Base-by-base conservation (phyloP, 1,284 basidiomycete species). In the Pseudozyma hubeiensis region DNA sequence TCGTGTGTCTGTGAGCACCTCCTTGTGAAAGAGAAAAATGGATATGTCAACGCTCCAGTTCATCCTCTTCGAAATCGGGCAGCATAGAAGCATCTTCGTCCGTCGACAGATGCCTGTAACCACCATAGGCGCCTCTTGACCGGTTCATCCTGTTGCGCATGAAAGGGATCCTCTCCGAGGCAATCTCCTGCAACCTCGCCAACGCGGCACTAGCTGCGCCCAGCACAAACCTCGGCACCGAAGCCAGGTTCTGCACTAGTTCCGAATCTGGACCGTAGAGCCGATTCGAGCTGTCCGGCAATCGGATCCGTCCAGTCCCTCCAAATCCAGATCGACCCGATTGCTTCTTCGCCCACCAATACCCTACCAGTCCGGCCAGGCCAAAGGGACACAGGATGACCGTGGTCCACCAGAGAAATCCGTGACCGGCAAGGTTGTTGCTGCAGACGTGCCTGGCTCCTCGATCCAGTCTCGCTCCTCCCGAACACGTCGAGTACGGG, bases 211-310 rank as follows among this genome's bases (percentile, higher is more conserved):
- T 66, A 5, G 55, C 64, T n/a, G 57, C 57, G 40, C 75, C 79
- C 24, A 62, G 50, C 24, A 79, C 65, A 46, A 71, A 75, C 9
- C 64, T 45, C 9, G 67, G 71, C 47, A 67, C 54, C 7, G 62
- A 69, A 30, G 77, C 71, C 50, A 78, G 33, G 29, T 65, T 72
- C 92, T 87, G 91, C 11, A 90, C 84, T 91, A 92, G 56, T 89
- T 89, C n/a, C 91, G 90, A 39, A 90, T 81, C 78, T 69, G 60
- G 33, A 6, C 64, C 61, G 78, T 77, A 81, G 80, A 77, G 51
- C 41, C 59, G 55, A 41, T 56, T 59, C 34, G 61, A 69, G 37
- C 63, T 85, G 78, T 72, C 74, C 7, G 70, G 75, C n/a, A 75
- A 48, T 4, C 70, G 56, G 31, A 71, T 78, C 11, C 71, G 41